Evolutionary conservation across 768 basidiomycete species (phyloP).

Genomic region (Chlorophyllum brunneum): DNA sequence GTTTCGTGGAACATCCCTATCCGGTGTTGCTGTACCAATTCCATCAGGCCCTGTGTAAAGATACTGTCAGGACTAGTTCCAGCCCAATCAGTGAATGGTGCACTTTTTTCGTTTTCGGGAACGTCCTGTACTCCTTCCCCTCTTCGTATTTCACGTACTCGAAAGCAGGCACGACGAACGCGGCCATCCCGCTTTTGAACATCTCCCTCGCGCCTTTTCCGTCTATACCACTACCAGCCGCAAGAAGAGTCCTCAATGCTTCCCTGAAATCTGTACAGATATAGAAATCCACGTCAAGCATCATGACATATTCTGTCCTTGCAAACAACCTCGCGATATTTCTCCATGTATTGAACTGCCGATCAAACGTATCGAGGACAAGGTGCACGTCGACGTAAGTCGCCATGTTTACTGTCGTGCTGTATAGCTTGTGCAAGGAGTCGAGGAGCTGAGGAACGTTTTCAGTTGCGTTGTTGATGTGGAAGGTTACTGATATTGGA

Average conservation of each 20-base stretch:
- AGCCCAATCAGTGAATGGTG: slow-evolving; percentile 14
- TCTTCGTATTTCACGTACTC: slow-evolving; percentile 69
- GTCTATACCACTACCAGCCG: neutral
- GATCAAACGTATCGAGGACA: slow-evolving; percentile 74
- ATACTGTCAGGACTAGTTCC: neutral
- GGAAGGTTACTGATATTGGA: slow-evolving; percentile 81
- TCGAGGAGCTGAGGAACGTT: slow-evolving; percentile 50
- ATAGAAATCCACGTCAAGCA: slow-evolving; percentile 89
- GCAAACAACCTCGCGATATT: slow-evolving; percentile 84
- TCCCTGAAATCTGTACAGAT: slow-evolving; percentile 75
- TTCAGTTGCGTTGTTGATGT: slow-evolving; percentile 53
- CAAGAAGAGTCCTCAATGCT: slow-evolving; percentile 37
- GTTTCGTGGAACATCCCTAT: slow-evolving; percentile 75
- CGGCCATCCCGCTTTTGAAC: slow-evolving; percentile 43
- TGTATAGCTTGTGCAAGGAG: slow-evolving; percentile 64
- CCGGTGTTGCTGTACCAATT: slow-evolving; percentile 49
- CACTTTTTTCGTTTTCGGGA: slow-evolving; percentile 71
- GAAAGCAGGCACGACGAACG: slow-evolving; percentile 83
- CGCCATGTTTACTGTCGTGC: slow-evolving; percentile 60
- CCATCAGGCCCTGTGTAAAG: slow-evolving; percentile 44
- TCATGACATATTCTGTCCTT: slow-evolving; percentile 81
- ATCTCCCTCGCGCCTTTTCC: neutral
- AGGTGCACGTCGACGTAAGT: slow-evolving; percentile 81
- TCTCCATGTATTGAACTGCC: slow-evolving; percentile 89
- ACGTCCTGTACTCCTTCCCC: slow-evolving; percentile 51